Evolutionary conservation across 2,329 filamentous ascomycete species (phyloP).

Genomic region (Fusarium paranaense): DNA sequence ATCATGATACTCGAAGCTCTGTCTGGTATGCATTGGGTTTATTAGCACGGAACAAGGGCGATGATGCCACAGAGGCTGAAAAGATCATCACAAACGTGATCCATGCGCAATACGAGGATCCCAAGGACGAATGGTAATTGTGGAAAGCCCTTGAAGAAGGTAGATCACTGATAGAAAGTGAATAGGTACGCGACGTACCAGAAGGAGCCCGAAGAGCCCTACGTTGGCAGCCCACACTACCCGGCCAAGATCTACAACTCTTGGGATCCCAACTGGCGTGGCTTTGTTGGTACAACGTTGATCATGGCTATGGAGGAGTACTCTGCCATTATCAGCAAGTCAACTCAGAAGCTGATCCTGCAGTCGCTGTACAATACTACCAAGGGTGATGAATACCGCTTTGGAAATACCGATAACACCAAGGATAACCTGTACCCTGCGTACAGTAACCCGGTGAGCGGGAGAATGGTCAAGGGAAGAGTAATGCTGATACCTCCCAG

Average conservation of each 20-base stretch:
- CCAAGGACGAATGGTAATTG: conserved; percentile 64
- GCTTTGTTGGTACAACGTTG: conserved; percentile 70
- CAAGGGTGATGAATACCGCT: conserved; percentile 70
- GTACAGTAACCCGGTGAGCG: conserved; percentile 66
- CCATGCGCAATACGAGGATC: conserved; percentile 62
- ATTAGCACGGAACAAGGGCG: conserved; percentile 63
- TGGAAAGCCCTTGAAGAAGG: neutral
- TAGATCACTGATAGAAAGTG: fast-evolving
- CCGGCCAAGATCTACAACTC: conserved; percentile 64
- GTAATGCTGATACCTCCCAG: neutral
- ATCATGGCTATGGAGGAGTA: conserved; percentile 71
- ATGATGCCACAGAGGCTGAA: conserved; percentile 62
- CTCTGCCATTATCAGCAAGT: conserved; percentile 54
- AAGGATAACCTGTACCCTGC: conserved; percentile 72
- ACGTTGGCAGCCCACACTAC: conserved; percentile 64
- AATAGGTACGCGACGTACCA: conserved; percentile 59
- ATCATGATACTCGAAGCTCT: conserved; percentile 68
- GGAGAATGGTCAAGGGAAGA: fast-evolving
- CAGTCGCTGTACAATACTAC: conserved; percentile 66
- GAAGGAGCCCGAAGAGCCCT: conserved; percentile 67
- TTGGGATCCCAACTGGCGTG: conserved; percentile 75
- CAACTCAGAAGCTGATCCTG: conserved; percentile 58
- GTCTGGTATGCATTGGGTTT: conserved; percentile 71
- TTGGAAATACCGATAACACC: conserved; percentile 64
- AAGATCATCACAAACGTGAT: conserved; percentile 67